These are phyloP conservation scores for Dichotomocladium elegans DNA, from an alignment of 371 early-diverging fungal species.

Conservation along the genomic window DNA sequence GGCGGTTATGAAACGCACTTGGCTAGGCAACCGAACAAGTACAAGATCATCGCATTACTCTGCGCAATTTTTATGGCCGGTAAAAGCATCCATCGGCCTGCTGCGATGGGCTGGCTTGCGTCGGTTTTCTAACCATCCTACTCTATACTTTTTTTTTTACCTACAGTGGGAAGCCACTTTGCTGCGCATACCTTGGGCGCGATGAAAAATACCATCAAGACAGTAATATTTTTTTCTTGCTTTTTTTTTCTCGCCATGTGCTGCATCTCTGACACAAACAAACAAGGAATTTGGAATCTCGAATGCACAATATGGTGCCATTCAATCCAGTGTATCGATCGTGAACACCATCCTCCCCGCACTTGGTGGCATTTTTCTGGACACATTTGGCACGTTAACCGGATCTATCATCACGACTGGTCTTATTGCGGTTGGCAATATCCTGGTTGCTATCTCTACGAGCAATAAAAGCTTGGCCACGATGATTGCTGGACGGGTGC, in stretches of 20 bases:
- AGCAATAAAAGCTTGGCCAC: slow-evolving; percentile 39
- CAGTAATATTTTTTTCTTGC: slow-evolving; percentile 27
- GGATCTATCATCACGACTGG: slow-evolving; percentile 60
- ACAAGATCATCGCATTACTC: slow-evolving; percentile 52
- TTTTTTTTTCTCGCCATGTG: not conserved
- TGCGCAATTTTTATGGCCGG: slow-evolving; percentile 58
- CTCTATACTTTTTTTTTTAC: not conserved
- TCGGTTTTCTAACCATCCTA: too few relatives aligned
- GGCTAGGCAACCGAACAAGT: slow-evolving; percentile 44
- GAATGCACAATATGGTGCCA: slow-evolving; percentile 66
- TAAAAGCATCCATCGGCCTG: slow-evolving; percentile 5
- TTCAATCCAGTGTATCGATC: slow-evolving; percentile 66
- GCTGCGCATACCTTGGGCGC: slow-evolving; percentile 66
- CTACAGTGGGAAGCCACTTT: slow-evolving; percentile 61
- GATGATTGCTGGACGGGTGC: slow-evolving; percentile 60
- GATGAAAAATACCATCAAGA: slow-evolving; percentile 56
- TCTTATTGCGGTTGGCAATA: slow-evolving; percentile 54
- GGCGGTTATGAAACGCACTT: slow-evolving; percentile 21
- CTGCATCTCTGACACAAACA: not conserved
- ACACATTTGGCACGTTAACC: slow-evolving; percentile 57
- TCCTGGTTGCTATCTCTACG: slow-evolving; percentile 59
- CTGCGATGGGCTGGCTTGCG: not conserved
- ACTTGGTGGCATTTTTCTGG: slow-evolving; percentile 64
- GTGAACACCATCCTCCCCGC: slow-evolving; percentile 68
- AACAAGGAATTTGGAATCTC: slow-evolving; percentile 57